Base-by-base conservation (phyloP, 345 rosid species). In the Kernera saxatilis region DNA sequence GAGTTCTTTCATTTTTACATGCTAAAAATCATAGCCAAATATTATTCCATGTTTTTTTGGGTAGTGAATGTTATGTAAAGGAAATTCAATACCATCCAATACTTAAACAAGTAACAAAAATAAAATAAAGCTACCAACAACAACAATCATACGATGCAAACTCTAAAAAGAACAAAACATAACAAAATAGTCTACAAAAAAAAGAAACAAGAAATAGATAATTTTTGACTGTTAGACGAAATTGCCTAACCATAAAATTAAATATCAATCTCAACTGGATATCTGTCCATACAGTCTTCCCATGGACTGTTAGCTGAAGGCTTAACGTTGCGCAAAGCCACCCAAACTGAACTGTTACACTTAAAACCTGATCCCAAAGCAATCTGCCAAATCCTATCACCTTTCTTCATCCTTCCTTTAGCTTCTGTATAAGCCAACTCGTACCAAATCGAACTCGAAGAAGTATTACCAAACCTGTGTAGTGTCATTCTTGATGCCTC, bases 401-500 rank as follows among this genome's bases (percentile, higher is more conserved):
- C 88, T 19, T 83, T 80, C 75, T 50, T 82, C 52, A 85, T 77
- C 78, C 96, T 82, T 22, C 92, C 96, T 61, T 83, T 87, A 9
- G 89, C 86, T 46, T 87, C 92, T 0, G 69, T 65, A 21, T 87
- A 89, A 27, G 96, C 92, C 50, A 87, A 59, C 70, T 87, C 89
- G 4, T 89, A 87, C 90, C 90, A 89, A 10, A 87, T 70, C 5
- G 87, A 89, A 71, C 86, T 84, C 8, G 90, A 87, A 1, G 92
- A 85, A 18, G 90, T 87, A 44, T 89, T 87, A 14, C 92, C 92
- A 35, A 87, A 87, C 71, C 96, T 75, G 63, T 85, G 82, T n/a
- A 89, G 75, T 12, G 92, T 86, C 96, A 89, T 89, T 72, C 87
- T 83, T 1, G 92, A 85, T 10, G 96, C 92, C 46, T 89, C 96